Base-by-base conservation (phyloP, 257 asterid genomes). In the Salvia splendens region DNA sequence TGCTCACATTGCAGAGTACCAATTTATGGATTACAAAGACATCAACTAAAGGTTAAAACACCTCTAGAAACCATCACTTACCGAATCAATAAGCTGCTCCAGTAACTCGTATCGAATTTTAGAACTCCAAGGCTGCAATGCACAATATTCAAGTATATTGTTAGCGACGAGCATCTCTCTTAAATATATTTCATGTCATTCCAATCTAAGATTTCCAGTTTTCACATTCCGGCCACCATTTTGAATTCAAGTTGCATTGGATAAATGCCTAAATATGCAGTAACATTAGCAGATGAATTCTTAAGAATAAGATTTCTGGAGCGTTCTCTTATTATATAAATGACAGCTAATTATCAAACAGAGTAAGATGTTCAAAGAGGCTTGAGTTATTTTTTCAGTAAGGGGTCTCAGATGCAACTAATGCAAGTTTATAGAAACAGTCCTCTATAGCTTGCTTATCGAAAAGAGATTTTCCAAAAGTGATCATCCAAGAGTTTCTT, bases 91-190 rank as follows among this genome's bases (percentile, higher is more conserved):
- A 55, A 89, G 83, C 64, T 83, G 56, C 14, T 84, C 85, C 77
- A 89, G 68, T 16, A 69, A 83, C 28, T 83, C 96, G 6, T 59
- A 72, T 71, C 75, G 82, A 77, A 89, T 72, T 73, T 78, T 83
- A 61, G 85, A 75, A 78, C 85, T 78, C 77, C 78, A 71, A 58
- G 85, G 71, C 96, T 88, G 96, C 57, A 79, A 46, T 56, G 58
- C 43, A 62, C 54, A 73, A 65, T 30, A 24, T 41, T 43, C 69
- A 43, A 17, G 53, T 52, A 49, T 47, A 63, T 4, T 62, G 5
- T 30, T 63, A 72, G 49, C 20, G 9, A 24, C 51, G 11, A 45
- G 12, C 12, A 11, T 4, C 12, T 45, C 49, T 12, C 15, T 45
- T 10, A 2, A 45, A 45, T n/a, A 12, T 45, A 12, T 45, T 45